Base-by-base conservation (phyloP, 2,329 filamentous ascomycete species). In the Fusarium mexicanum region DNA sequence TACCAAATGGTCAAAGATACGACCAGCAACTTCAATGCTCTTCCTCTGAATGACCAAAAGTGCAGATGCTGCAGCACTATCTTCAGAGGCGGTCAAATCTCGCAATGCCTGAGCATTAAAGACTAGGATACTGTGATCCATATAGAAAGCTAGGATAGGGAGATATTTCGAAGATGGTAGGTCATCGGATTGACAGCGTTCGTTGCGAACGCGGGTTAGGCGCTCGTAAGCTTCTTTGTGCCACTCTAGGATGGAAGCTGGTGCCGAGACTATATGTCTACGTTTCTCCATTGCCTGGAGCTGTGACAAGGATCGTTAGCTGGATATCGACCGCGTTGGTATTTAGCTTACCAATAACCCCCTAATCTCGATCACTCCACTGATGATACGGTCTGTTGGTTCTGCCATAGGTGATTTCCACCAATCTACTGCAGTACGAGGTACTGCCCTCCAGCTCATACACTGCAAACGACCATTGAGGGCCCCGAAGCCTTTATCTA, bases 401-500 rank as follows among this genome's bases (percentile, higher is more conserved):
- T 69, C 66, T 4, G 66, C 48, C 10, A 69, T 9, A 1, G 66
- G 33, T 3, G 41, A 24, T 24, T 69, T 69, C 66, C 66, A 69
- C 66, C 64, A 69, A 22, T 69, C 48, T 31, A 50, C 43, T 2
- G 64, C 57, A 14, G 35, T 64, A 8, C 48, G 40, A 11, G 66
- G 64, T 4, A 69, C 46, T 6, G 61, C 64, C 38, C n/a, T 69
- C 57, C 64, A 69, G 9, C 60, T 55, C 5, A 69, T 50, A 9
- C 64, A 69, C 29, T 64, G 58, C 6, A 63, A 33, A 3, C 66
- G 60, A 8, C 66, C 64, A 18, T 43, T 64, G 17, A 69, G 43
- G 3, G 67, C 67, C 2, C 66, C 66, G 11, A 69, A 69, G 0
- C 66, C 66, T 29, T 69, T 69, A 4, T 69, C 66, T 8, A 66